These are phyloP conservation scores for Lepidium campestre DNA, from an alignment of 441 rosid genomes.

Conservation along the genomic window DNA sequence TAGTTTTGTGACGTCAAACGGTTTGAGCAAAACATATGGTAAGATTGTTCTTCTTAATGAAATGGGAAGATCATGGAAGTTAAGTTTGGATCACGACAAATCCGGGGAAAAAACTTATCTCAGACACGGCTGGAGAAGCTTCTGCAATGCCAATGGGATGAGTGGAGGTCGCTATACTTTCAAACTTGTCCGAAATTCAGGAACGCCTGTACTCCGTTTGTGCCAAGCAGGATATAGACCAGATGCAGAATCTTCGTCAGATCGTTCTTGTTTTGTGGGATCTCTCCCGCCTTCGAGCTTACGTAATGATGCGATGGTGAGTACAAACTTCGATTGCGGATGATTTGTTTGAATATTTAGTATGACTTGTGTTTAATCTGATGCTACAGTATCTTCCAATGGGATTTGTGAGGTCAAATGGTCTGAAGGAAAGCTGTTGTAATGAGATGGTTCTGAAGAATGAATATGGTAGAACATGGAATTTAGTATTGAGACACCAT, in stretches of 20 bases:
- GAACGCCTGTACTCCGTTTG: constrained; percentile 8
- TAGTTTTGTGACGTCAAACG: constrained; percentile 11
- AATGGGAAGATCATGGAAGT: constrained; percentile 20
- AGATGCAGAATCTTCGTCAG: not conserved
- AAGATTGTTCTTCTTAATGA: constrained; percentile 8
- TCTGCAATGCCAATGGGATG: constrained; percentile 14
- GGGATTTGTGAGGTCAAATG: constrained; percentile 20
- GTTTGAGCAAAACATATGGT: not conserved
- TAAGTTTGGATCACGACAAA: not conserved
- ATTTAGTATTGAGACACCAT: not conserved
- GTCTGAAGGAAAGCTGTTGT: not conserved
- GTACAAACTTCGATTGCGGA: not conserved
- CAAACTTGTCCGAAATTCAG: constrained; percentile 3
- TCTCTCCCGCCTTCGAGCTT: constrained; percentile 9
- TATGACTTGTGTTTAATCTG: not conserved
- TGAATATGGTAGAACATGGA: constrained; percentile 7
- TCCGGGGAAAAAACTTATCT: not conserved
- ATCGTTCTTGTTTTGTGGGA: not conserved
- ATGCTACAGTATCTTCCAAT: constrained; percentile 16
- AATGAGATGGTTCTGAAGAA: constrained; percentile 20
- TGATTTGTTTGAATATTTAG: not conserved
- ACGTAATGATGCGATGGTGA: not conserved
- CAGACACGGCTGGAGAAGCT: constrained; percentile 14
- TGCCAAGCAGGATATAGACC: not conserved
- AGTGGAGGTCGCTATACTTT: not conserved